Base-by-base conservation (phyloP, 495 filamentous ascomycete species). In the Friedmanniomyces simplex region DNA sequence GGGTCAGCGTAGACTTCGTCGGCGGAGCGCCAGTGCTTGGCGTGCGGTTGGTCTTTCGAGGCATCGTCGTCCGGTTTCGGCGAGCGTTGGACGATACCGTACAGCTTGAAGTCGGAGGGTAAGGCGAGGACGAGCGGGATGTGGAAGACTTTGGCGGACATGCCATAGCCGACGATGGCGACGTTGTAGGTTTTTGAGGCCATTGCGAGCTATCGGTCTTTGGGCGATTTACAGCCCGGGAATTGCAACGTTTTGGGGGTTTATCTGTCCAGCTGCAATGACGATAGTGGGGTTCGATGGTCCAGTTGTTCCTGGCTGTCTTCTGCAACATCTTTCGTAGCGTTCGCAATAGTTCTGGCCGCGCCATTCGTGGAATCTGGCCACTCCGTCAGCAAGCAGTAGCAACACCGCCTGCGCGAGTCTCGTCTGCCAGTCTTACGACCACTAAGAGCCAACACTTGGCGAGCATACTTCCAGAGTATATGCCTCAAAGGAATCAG, bases 141-240 rank as follows among this genome's bases (percentile, higher is more conserved):
- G 72, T 95, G 89, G 74, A 94, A 94, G 71, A 85, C 72, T 65
- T 91, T 91, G 62, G 89, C 88, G 43, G 89, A 91, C 72, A 91
- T 74, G 66, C 89, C 82, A 67, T 85, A 86, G 60, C 82, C 82
- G 58, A 86, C 72, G 48, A 86, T 63, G 54, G 75, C 79, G 60
- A 81, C 73, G 58, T 85, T 85, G 65, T 69, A 79, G 22, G 69
- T 69, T 67, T 76, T 77, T 54, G 72, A 61, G 46, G 72, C 59
- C 77, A 49, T 49, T 12, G 25, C 24, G 18, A 14, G 46, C 24
- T 49, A 18, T 26, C 22, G 46, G 24, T 24, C 11, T 10, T 49
- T 5, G 4, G 14, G 5, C 3, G 41, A 43, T 22, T 16, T 4
- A 16, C 14, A 43, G 14, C 41, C n/a, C n/a, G n/a, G n/a, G n/a